Conservation (phyloP, 1,284 basidiomycete genomes). For the Trametes hirsuta region DNA sequence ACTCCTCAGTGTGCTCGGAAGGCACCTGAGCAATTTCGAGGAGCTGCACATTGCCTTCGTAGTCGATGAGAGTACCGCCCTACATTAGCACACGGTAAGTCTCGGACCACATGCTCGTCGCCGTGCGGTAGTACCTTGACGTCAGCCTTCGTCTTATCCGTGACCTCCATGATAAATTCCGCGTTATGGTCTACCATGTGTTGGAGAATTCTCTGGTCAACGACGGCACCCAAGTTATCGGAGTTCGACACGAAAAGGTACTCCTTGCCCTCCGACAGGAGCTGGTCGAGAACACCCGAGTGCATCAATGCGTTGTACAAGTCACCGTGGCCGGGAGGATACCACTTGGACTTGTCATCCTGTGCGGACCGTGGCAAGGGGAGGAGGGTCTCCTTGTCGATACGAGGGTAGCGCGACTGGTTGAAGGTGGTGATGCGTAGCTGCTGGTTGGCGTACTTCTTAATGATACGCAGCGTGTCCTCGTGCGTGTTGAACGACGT, state of each 20-base stretch:
- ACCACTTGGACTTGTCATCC: constrained; percentile 97
- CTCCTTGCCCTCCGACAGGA: constrained; percentile 95
- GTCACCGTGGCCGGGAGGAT: constrained; percentile 99
- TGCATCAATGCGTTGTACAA: constrained; percentile 93
- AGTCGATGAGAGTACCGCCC: constrained; percentile 98
- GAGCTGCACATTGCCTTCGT: constrained; percentile 91
- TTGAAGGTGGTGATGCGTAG: constrained; percentile 96
- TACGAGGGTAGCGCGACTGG: constrained; percentile 97
- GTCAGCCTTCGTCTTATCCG: constrained; percentile 99
- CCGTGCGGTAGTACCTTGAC: constrained; percentile 76
- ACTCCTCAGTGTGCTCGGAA: constrained; percentile 97
- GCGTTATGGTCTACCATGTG: constrained; percentile 89
- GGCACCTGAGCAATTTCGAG: constrained; percentile 99
- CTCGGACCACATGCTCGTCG: constrained; percentile 71
- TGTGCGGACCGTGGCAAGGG: constrained; percentile 87
- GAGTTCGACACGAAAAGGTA: constrained; percentile 99
- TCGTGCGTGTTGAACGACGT: constrained; percentile 99
- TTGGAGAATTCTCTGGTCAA: constrained; percentile 83
- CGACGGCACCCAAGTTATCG: constrained; percentile 97
- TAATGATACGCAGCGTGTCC: constrained; percentile 96
- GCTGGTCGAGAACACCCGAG: constrained; percentile 95
- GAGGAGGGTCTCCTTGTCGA: constrained; percentile 93
- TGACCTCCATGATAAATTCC: constrained; percentile 98
- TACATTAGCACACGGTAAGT: not conserved
- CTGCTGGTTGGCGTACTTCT: constrained; percentile 99